Evolutionary conservation across 495 filamentous ascomycete species (phyloP), one percentile per base, ranked within the genome.

Genomic region (Elasticomyces elasticus): DNA sequence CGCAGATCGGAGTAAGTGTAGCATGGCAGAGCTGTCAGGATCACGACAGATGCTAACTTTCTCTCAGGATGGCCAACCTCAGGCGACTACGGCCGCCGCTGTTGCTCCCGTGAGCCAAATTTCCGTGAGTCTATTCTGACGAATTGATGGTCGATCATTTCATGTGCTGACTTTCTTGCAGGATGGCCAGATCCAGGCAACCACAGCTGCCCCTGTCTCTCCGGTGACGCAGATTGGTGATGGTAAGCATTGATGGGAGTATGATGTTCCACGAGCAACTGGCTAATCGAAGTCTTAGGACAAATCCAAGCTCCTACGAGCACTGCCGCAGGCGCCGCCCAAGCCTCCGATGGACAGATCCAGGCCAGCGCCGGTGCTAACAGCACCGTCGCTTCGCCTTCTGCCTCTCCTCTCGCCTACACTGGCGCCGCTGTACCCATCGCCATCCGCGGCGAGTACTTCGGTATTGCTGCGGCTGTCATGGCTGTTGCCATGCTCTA

Each of bases 21-120:
- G n/a, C n/a, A n/a, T n/a, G n/a, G n/a, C n/a, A n/a, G n/a, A 47
- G 24, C 22, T 19, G 11, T 44, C 41, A 44, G 11, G 11, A 10
- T 44, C 20, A 10, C 9, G 9, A 44, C 19, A 44, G 10, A 10
- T 23, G 10, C 11, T 24, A 48, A 23, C n/a, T n/a, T n/a, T n/a
- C n/a, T n/a, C n/a, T n/a, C 10, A 23, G n/a, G 46, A 52, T 40
- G 54, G 58, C 13, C 57, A 60, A 33, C 51, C 52, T 13, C 51
- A 55, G 15, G 49, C 31, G 15, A 30, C 53, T 15, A 23, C 28
- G 13, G 35, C 35, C 35, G 60, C 42, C 42, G 54, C 51, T 31
- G 64, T 66, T 12, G 63, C 65, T 20, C 59, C 68, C 49, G 62
- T 66, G 41, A 30, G 46, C 7, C 68, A 73, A 38, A 66, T 67